Percentiles rank a stretch among this genome's conserved stretches.
phyloP scores from a whole-genome alignment of 139 green algal genomes.

The Spirogloea muscicola region DNA sequence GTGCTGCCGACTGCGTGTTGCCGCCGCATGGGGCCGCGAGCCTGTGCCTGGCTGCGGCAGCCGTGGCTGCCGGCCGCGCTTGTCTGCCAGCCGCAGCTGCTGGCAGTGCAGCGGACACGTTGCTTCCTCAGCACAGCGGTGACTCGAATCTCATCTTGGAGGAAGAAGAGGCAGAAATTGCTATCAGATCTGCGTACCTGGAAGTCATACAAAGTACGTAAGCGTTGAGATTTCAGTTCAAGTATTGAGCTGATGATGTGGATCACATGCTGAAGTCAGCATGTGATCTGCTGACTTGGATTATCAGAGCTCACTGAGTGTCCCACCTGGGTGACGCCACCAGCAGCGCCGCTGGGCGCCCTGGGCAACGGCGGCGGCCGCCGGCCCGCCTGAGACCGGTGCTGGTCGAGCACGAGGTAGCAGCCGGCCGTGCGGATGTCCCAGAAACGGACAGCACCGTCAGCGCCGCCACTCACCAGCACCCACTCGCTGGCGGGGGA shows the following conservation, averaged over 20 bases:
- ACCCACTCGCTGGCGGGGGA: conserved; percentile 64
- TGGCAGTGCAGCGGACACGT: not conserved
- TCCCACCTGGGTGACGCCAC: no score
- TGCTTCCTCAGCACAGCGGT: no score
- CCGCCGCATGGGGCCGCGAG: not conserved
- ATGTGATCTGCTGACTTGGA: not conserved
- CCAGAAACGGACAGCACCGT: conserved; percentile 35
- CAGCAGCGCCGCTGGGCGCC: not conserved
- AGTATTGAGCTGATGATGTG: no score
- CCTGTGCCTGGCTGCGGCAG: no score
- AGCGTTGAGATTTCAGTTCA: no score
- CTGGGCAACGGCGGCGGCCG: not conserved
- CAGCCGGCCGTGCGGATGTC: conserved; percentile 16
- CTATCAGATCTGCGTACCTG: no score
- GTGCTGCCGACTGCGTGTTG: no score
- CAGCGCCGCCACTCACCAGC: conserved; percentile 61
- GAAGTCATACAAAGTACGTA: no score
- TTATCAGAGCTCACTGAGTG: not conserved
- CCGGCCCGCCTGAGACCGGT: not conserved
- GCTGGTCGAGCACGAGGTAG: conserved; percentile 42
- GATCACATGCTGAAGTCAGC: not conserved
- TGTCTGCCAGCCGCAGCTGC: not conserved
- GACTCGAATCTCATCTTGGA: no score
- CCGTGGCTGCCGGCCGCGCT: no score
- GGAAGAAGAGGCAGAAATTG: no score